These are phyloP conservation scores for Oryza rufipogon DNA, from an alignment of 176 grass and related monocot species.

Conservation along the genomic window DNA sequence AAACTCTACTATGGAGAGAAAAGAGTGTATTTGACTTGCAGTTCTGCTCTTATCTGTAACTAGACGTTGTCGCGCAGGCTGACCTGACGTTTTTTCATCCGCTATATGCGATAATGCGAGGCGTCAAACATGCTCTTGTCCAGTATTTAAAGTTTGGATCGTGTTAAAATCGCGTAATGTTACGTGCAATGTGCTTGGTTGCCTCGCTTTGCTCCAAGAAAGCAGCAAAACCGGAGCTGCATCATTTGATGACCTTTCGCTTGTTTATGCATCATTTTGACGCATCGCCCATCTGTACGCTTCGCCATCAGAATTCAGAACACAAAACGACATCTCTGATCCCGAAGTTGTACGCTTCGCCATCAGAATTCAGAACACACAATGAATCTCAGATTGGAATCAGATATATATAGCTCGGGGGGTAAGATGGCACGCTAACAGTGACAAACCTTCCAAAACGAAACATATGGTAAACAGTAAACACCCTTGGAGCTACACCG, in stretches of 20 bases:
- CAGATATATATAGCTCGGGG: background rate
- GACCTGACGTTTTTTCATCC: slow-evolving; percentile 13
- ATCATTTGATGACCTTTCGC: background rate
- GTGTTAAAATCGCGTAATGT: background rate
- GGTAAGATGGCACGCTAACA: background rate
- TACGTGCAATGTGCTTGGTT: background rate
- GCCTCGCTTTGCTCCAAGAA: background rate
- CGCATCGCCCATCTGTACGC: background rate
- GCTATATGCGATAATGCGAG: slow-evolving; percentile 15
- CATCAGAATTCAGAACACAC: background rate
- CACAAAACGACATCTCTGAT: too few species aligned
- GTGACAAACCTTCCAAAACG: background rate
- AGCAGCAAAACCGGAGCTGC: background rate
- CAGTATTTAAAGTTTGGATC: background rate
- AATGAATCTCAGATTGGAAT: background rate
- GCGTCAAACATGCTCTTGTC: background rate
- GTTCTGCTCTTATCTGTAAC: slow-evolving; percentile 3
- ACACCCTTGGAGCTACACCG: background rate
- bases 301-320: background rate
- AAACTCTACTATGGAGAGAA: slow-evolving; percentile 27
- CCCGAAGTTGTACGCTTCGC: background rate
- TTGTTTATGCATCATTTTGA: background rate
- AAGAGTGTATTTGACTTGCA: slow-evolving; percentile 10
- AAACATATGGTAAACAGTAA: slow-evolving; percentile 20
- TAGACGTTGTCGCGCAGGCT: background rate